phyloP scores from a whole-genome alignment of 2,329 filamentous ascomycete genomes.

The Paradendryphiella salina region DNA sequence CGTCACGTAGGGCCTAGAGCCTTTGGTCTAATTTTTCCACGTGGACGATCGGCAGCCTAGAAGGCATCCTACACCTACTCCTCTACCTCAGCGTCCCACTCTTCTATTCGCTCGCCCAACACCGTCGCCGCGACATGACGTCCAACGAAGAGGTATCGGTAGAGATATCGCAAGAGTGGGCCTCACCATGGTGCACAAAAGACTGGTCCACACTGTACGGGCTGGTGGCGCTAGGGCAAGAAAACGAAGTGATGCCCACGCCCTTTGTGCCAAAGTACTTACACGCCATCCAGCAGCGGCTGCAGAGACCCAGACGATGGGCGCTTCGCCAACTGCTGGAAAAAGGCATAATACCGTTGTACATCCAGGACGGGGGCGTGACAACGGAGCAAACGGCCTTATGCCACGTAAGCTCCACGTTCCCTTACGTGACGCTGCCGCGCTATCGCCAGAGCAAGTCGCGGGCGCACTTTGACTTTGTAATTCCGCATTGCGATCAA shows the following conservation, averaged over 20 bases:
- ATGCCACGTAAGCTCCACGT: neutral
- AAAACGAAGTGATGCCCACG: neutral
- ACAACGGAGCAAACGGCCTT: neutral
- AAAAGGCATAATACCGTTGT: neutral
- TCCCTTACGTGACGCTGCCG: neutral
- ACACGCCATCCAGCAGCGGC: neutral
- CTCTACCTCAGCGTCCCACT: no score
- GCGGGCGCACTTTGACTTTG: constrained; percentile 23
- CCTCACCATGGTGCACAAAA: neutral
- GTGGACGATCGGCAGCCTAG: no score
- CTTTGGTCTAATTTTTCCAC: no score
- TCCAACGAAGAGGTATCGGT: no score
- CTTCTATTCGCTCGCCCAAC: no score
- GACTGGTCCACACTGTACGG: constrained; percentile 2
- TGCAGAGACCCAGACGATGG: neutral
- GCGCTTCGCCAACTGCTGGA: neutral
- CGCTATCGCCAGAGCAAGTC: constrained; percentile 2
- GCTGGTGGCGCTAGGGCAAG: neutral
- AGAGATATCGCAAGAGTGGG: neutral
- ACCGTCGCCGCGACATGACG: no score
- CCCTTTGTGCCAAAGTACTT: neutral
- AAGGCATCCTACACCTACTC: no score
- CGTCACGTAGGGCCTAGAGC: no score
- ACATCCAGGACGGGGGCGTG: constrained; percentile 1
- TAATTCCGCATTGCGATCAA: constrained; percentile 14